Evolutionary conservation across 1,139 yeast species (phyloP), one percentile per base, ranked within the genome.

Genomic region (Magnusiomyces paraingens): DNA sequence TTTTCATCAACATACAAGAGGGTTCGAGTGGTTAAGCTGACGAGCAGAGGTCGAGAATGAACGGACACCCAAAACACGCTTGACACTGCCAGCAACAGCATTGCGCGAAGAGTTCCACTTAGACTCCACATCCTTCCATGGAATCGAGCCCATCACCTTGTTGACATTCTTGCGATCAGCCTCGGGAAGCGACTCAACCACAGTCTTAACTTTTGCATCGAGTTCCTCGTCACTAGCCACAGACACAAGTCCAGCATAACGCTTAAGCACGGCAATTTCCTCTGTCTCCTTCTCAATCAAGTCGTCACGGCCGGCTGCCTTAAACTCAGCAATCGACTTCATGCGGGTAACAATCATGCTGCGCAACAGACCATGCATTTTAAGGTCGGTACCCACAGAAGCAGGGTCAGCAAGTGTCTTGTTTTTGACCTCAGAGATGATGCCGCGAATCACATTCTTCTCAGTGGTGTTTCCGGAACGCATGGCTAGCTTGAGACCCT

Each of bases 381-480:
- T 66, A 52, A 76, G 76, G 61, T 82, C 85, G 51, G 77, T 76
- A 40, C 73, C 68, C 21, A 74, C 69, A 5, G 75, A 68, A 4
- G 71, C 78, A 11, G 70, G 65, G 51, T 75, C 73, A 46, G 78
- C 81, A 52, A 83, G 79, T 61, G 82, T 85, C 52, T 78, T 73
- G 67, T 83, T 83, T 67, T 83, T 83, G 58, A 82, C 76, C 17
- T 76, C 78, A 3, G 86, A 74, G 64, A 83, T 69, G 11, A 83
- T 71, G 14, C 79, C 74, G 59, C 83, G 74, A 45, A 83, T 73
- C 1, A 84, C 82, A 50, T 78, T 81, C 62, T 82, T 82, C 55
- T 62, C 61, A 0, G 56, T 51, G 12, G 49, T 49, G 50, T 64
- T 58, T 17, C 68, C 65, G 17, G 65, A 52, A 47, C 64, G 59